phyloP scores from a whole-genome alignment of 371 early-diverging fungal species.

The Haplosporangium sp. region DNA sequence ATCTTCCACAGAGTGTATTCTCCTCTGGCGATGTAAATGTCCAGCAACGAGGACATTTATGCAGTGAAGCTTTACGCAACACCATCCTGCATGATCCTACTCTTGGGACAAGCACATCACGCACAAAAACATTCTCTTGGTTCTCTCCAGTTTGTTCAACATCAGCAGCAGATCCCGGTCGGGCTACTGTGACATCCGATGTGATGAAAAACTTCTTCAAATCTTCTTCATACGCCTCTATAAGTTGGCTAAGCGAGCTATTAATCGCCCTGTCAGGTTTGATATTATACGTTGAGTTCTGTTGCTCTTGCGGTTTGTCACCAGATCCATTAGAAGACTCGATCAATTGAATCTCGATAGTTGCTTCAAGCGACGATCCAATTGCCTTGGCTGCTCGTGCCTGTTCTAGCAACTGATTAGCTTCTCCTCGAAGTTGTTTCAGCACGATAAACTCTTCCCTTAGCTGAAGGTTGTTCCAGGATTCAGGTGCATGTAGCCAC shows the following conservation, averaged over 20 bases:
- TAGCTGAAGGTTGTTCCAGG: slow-evolving; percentile 66
- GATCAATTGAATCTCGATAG: slow-evolving; percentile 56
- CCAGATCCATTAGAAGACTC: slow-evolving; percentile 2
- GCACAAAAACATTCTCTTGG: slow-evolving; percentile 13
- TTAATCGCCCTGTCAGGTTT: neutral
- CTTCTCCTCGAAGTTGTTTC: slow-evolving; percentile 67
- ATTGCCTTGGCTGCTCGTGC: slow-evolving; percentile 75
- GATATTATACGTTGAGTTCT: neutral
- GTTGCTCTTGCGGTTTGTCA: neutral
- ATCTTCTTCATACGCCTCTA: slow-evolving; percentile 38
- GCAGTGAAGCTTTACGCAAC: slow-evolving; percentile 40
- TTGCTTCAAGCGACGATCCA: slow-evolving; percentile 70
- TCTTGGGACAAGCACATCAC: slow-evolving; percentile 40
- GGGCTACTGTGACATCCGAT: slow-evolving; percentile 58
- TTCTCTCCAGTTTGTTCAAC: neutral
- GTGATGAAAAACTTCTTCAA: slow-evolving; percentile 66
- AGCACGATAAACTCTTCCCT: slow-evolving; percentile 69
- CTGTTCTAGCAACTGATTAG: slow-evolving; percentile 75
- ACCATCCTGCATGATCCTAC: slow-evolving; percentile 48
- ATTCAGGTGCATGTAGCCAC: slow-evolving; percentile 66
- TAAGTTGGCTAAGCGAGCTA: slow-evolving; percentile 47
- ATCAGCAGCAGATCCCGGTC: neutral
- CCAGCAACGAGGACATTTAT: slow-evolving; percentile 59
- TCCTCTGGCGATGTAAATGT: slow-evolving; percentile 33
- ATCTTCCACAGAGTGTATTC: slow-evolving; percentile 39